A percentile compares a stretch with the other conserved stretches of the same genome.
Evolutionary conservation across 768 basidiomycete genomes (phyloP).

Genomic region (Sarcomyxa edulis): DNA sequence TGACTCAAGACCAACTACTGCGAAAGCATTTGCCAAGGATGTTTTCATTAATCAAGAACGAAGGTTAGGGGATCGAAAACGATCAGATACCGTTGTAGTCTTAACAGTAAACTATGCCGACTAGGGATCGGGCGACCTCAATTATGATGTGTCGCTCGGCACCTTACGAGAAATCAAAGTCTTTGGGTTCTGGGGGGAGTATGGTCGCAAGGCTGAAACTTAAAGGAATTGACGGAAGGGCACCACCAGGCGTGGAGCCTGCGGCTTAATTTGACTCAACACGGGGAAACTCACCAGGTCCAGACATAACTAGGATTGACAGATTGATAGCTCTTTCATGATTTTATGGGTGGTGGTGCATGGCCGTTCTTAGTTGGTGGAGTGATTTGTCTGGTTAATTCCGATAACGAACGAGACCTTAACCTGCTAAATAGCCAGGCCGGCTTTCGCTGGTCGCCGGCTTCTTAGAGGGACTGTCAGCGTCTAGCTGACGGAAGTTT

Average conservation of each 20-base stretch:
- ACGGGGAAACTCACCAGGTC: slow-evolving; percentile 71
- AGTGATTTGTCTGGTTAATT: slow-evolving; percentile 98
- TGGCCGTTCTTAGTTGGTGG: slow-evolving; percentile 87
- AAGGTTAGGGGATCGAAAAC: slow-evolving; percentile 82
- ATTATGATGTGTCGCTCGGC: slow-evolving; percentile 67
- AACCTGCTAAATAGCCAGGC: slow-evolving; percentile 88
- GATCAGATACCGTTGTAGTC: slow-evolving; percentile 50
- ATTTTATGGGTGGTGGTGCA: slow-evolving; percentile 85
- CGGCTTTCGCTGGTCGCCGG: slow-evolving; percentile 66
- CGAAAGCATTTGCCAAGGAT: slow-evolving; percentile 84
- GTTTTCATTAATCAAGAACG: slow-evolving; percentile 84
- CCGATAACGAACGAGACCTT: slow-evolving; percentile 93
- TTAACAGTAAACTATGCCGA: slow-evolving; percentile 83
- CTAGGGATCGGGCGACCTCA: slow-evolving; percentile 70
- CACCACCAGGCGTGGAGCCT: slow-evolving; percentile 63
- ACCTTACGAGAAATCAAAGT: slow-evolving; percentile 87
- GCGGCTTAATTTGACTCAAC: slow-evolving; percentile 76
- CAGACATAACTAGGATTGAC: slow-evolving; percentile 67
- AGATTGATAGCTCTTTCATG: slow-evolving; percentile 82
- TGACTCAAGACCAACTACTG: slow-evolving; percentile 75
- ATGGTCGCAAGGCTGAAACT: slow-evolving; percentile 73
- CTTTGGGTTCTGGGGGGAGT: slow-evolving; percentile 83
- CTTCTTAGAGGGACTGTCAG: slow-evolving; percentile 86
- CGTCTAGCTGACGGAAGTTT: too few species aligned
- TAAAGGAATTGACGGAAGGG: slow-evolving; percentile 82